Evolutionary conservation across 768 basidiomycete genomes (phyloP).

Genomic region (Guyanaporus albipodus): DNA sequence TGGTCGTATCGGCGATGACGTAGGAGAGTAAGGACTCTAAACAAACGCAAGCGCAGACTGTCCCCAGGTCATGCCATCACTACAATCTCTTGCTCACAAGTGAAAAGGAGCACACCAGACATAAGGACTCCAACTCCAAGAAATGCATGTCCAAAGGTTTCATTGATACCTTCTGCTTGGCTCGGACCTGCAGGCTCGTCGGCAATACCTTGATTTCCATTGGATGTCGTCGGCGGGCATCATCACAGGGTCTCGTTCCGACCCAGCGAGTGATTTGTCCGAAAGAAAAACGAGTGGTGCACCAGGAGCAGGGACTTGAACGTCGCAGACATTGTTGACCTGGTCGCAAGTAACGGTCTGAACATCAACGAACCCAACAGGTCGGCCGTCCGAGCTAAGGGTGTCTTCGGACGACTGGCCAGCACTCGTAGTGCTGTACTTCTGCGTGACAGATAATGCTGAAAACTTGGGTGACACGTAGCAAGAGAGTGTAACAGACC

Average conservation of each 20-base stretch:
- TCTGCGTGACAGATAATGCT: slow-evolving; percentile 54
- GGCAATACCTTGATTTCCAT: slow-evolving; percentile 31
- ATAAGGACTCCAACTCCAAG: slow-evolving; percentile 11
- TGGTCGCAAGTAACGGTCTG: slow-evolving; percentile 59
- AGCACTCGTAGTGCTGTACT: slow-evolving; percentile 72
- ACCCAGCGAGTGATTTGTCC: slow-evolving; percentile 35
- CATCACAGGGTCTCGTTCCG: slow-evolving; percentile 30
- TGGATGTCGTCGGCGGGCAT: too few relatives aligned
- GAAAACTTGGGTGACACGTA: slow-evolving; percentile 25
- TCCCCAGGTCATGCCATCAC: background rate
- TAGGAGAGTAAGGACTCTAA: slow-evolving; percentile 12
- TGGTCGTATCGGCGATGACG: slow-evolving; percentile 1
- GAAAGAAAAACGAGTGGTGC: slow-evolving; percentile 74
- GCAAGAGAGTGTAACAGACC: slow-evolving; percentile 14
- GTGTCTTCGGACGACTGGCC: slow-evolving; percentile 65
- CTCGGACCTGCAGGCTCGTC: slow-evolving; percentile 11
- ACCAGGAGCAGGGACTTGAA: slow-evolving; percentile 65
- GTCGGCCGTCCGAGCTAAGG: slow-evolving; percentile 66
- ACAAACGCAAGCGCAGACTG: slow-evolving; percentile 9
- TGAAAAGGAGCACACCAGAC: slow-evolving; percentile 14
- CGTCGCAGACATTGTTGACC: slow-evolving; percentile 47
- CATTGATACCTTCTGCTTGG: background rate
- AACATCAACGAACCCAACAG: slow-evolving; percentile 51
- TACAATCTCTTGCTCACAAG: background rate
- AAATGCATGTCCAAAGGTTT: slow-evolving; percentile 8